Conservation (phyloP, 129 eudicot genomes). For the Calendula officinalis region DNA sequence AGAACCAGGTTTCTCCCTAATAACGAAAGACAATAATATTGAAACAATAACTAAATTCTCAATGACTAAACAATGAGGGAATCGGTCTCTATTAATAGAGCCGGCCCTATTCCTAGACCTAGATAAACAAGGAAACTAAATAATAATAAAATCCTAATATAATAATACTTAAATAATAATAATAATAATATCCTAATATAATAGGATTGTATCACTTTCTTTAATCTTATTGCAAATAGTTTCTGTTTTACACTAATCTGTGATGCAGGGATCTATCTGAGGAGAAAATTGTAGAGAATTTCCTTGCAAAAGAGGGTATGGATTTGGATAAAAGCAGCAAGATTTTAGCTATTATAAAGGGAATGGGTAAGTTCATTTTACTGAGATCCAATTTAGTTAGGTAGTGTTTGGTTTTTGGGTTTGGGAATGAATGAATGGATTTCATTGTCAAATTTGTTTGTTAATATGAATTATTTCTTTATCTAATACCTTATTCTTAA, state of each 20-base stretch:
- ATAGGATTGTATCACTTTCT: conserved; percentile 1
- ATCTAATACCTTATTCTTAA: conserved; percentile 12
- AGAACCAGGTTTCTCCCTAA: no score
- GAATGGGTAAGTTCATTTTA: conserved; percentile 60
- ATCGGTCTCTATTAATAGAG: no score
- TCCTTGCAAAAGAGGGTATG: conserved; percentile 69
- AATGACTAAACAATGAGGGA: no score
- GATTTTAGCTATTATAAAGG: conserved; percentile 65
- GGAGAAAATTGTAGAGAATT: conserved; percentile 71
- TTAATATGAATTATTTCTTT: neutral
- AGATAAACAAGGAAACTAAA: no score
- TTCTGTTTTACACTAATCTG: conserved; percentile 12
- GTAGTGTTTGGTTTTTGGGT: neutral
- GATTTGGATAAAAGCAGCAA: conserved; percentile 48
- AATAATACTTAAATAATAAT: no score
- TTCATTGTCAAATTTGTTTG: neutral
- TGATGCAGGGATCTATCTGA: conserved; percentile 66
- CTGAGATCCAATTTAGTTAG: conserved; percentile 5
- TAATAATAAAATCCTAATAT: no score
- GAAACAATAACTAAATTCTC: no score
- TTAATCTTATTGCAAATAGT: neutral
- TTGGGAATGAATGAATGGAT: no score
- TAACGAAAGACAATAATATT: no score
- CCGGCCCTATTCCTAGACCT: no score
- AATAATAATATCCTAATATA: no score